Conservation (phyloP, 176 grass and related monocot genomes). For the Triticum urartu region DNA sequence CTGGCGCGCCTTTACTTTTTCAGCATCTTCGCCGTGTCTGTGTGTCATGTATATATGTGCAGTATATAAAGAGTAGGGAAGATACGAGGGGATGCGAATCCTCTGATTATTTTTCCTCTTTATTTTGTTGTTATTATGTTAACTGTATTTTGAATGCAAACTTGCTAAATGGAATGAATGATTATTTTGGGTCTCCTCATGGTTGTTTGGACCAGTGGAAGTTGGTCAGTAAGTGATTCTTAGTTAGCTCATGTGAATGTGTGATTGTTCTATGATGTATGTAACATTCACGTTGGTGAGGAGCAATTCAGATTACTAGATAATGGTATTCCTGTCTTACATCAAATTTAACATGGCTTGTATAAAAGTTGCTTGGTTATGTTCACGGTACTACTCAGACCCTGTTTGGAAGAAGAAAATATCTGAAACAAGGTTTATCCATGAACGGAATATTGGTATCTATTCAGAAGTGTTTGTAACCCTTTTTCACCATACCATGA, state of each 20-base stretch:
- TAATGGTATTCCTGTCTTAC: background rate
- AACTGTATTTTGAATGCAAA: slow-evolving; percentile 2
- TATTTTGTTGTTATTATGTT: background rate
- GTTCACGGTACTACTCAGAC: background rate
- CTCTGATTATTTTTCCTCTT: background rate
- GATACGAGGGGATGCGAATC: background rate
- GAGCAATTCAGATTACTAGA: background rate
- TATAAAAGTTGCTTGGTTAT: background rate
- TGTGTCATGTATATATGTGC: background rate
- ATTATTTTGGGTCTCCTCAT: background rate
- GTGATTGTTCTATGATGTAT: background rate
- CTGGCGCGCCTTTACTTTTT: background rate
- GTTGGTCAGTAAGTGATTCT: background rate
- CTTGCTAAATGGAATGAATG: slow-evolving; percentile 36
- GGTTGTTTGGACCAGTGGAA: background rate
- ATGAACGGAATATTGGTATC: background rate
- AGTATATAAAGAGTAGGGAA: background rate
- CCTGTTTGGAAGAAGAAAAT: background rate
- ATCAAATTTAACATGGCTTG: background rate
- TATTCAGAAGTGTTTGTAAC: background rate
- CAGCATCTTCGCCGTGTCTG: background rate
- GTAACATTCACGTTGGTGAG: background rate
- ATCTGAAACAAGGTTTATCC: background rate
- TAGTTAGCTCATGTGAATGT: background rate
- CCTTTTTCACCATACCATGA: background rate